Base-by-base conservation (phyloP, 108 stramenopile genomes). In the Discostella stelligeroides region DNA sequence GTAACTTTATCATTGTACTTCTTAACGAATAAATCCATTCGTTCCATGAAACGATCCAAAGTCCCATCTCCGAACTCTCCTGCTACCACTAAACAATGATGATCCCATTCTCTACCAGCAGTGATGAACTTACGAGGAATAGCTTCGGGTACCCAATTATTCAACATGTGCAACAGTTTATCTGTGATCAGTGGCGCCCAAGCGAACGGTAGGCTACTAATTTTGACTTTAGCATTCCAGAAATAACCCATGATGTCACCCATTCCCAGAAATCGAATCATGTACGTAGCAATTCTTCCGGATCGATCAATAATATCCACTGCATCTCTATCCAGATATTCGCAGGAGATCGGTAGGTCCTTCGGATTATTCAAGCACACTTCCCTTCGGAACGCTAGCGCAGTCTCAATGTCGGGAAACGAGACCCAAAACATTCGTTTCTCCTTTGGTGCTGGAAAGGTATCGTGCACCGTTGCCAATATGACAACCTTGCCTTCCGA, bases 401-500 rank as follows among this genome's bases (percentile, higher is more conserved):
- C 83, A 13, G 87, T 86, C 30, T 91, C 88, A 42, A 94, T 60
- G 50, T 82, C 70, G 23, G 80, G 75, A 73, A 91, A 94, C 0
- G 86, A 85, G 10, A 94, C 62, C 92, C 92, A 94, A 68, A 82
- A 90, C 28, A 85, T 73, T 23, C 86, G 85, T n/a, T 86, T 64
- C 45, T 56, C 68, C n/a, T 65, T 49, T 27, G 92, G 92, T 18
- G 71, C 75, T 39, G 80, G 73, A 58, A 94, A 94, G 2, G 92
- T 94, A 63, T 94, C 90, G 66, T 94, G 92, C 1, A 94, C 90
- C 12, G 92, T 87, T 10, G 92, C 92, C 53, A 94, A 65, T 53
- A 94, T 90, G 58, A 94, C 34, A 12, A 94, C 90, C 62, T 94
- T 94, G 14, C 92, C 92, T 73, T 94, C 92, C 27, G 88, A 89